Evolutionary conservation across 192 early-diverging fungal species (phyloP).

Genomic region (Backusella circina): DNA sequence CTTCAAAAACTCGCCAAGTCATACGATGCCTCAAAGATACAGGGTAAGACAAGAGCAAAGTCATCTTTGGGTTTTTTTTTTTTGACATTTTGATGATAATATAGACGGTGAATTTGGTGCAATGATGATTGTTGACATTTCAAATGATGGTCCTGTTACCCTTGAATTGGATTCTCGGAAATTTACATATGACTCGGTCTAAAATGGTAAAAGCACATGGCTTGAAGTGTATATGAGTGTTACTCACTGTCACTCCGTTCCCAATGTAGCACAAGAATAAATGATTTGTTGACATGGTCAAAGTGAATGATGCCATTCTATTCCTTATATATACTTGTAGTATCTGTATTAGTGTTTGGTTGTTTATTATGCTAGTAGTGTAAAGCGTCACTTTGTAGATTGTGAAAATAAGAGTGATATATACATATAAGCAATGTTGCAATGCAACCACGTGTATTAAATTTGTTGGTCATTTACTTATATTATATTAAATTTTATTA

Average conservation of each 20-base stretch:
- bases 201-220: neutral
- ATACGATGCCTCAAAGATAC: constrained; percentile 63
- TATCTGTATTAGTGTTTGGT: too few relatives aligned
- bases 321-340: too few relatives aligned
- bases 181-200: constrained; percentile 36
- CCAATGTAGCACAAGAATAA: neutral
- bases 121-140: constrained; percentile 91
- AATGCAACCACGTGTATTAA: neutral
- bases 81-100: neutral
- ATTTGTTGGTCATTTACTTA: neutral
- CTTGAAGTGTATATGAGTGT: neutral
- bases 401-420: too few relatives aligned
- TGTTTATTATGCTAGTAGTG: too few relatives aligned
- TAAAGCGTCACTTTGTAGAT: neutral
- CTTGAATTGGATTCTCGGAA: constrained; percentile 55
- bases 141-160: constrained; percentile 78
- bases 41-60: constrained; percentile 50
- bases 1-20: constrained; percentile 59
- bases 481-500: neutral
- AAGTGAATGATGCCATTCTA: too few relatives aligned
- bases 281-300: neutral
- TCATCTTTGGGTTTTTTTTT: neutral
- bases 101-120: constrained; percentile 91
- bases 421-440: neutral
- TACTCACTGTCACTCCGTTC: neutral